Conservation (phyloP, 495 filamentous ascomycete genomes). For the Aspergillus bridgeri region DNA sequence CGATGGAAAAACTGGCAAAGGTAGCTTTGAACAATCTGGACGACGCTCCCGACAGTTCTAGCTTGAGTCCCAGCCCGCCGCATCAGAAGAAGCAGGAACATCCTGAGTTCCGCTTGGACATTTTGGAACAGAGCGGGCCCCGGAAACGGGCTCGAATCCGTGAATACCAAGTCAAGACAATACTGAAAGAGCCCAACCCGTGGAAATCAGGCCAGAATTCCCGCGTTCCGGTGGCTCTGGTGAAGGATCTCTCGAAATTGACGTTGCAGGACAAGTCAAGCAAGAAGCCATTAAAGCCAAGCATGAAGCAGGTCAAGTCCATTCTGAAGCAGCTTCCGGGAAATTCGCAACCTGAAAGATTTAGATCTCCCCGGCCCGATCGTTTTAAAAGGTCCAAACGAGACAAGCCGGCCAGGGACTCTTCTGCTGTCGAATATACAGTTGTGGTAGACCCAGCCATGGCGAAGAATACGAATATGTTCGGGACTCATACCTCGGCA, state of each 20-base stretch:
- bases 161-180: background rate
- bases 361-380: background rate
- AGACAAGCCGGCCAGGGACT: background rate
- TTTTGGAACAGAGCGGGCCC: background rate
- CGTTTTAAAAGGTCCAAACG: background rate
- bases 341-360: background rate
- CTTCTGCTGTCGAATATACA: background rate
- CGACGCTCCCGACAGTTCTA: background rate
- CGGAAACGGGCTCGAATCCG: background rate
- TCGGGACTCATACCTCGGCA: background rate
- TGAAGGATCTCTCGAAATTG: background rate
- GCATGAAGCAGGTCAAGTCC: background rate
- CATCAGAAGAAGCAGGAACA: background rate
- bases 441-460: background rate
- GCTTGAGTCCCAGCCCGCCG: background rate
- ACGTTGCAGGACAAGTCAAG: background rate
- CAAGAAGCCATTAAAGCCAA: background rate
- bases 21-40: background rate
- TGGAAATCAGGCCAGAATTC: background rate
- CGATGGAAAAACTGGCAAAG: no score
- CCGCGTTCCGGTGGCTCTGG: background rate
- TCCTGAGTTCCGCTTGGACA: background rate
- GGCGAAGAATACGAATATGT: background rate
- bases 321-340: background rate
- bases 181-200: background rate